Conservation (phyloP, 441 rosid genomes). For the Adansonia grandidieri region DNA sequence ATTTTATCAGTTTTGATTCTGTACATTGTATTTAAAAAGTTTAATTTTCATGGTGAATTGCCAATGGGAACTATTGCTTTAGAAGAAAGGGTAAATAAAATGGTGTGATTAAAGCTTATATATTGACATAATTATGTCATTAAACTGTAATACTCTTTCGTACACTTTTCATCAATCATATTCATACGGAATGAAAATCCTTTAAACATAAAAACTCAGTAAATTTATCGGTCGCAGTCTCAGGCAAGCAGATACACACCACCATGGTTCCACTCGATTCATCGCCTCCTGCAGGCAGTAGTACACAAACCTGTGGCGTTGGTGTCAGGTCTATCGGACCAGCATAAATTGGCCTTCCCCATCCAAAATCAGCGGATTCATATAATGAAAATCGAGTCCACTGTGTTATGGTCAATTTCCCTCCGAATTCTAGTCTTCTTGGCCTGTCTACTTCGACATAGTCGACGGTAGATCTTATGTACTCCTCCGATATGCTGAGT, state of each 20-base stretch:
- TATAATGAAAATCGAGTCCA: conserved; percentile 87
- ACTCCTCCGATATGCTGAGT: conserved; percentile 67
- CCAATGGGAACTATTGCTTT: not conserved
- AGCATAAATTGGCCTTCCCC: conserved; percentile 80
- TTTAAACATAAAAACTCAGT: conserved; percentile 46
- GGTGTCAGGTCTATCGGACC: conserved; percentile 90
- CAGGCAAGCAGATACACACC: conserved; percentile 84
- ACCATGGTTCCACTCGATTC: conserved; percentile 61
- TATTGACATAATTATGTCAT: not conserved
- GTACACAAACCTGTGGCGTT: conserved; percentile 86
- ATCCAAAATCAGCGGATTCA: conserved; percentile 85
- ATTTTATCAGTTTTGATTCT: too few relatives aligned
- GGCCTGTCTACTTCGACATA: conserved; percentile 71
- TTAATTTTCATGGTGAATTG: not conserved
- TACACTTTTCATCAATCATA: not conserved
- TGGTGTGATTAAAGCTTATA: too few relatives aligned
- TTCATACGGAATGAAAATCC: not conserved
- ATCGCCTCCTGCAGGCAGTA: conserved; percentile 68
- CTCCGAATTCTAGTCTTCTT: conserved; percentile 78
- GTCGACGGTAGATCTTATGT: conserved; percentile 70
- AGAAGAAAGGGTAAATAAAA: too few relatives aligned
- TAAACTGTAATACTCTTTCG: not conserved
- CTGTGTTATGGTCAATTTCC: conserved; percentile 82
- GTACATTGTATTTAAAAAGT: too few relatives aligned
- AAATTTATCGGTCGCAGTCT: conserved; percentile 53